Base-by-base conservation (phyloP, 139 green algal species). In the Haematococcus lacustris region DNA sequence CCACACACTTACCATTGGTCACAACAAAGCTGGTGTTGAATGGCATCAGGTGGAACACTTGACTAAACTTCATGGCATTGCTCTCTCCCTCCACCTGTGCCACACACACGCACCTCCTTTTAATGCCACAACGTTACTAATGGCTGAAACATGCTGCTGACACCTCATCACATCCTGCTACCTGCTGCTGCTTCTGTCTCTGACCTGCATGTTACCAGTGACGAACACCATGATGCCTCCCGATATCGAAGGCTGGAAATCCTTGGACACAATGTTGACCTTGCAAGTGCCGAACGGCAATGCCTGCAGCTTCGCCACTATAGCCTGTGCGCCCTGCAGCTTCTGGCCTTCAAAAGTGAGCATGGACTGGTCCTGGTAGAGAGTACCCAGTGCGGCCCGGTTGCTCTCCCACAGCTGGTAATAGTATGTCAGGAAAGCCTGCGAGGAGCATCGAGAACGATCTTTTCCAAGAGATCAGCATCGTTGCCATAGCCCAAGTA, bases 321-420 rank as follows among this genome's bases (percentile, higher is more conserved):
- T 94, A 4, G 70, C 66, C 63, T 90, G 78, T 0, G 79, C 66
- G 9, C 91, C 91, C 65, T 87, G 73, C 43, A 91, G 87, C 76
- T 96, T 90, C 64, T 90, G 71, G 6, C 89, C 88, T 76, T 97
- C 89, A 66, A 95, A 97, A 1, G 89, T 95, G 32, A 98, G 81
- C 70, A 96, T 85, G 30, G 84, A 88, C 7, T 62, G 60, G 60
- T 94, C 89, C 76, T 93, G 88, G 67, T 98, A 98, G 34, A 98
- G 83, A 25, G 68, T 78, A 0, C 66, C 82, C 28, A 98, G 80
- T 0, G 67, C 82, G 1, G 72, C 57, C 0, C 94, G 73, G 68
- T 97, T 93, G 51, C 63, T 88, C 60, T 96, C 91, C 72, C 98
- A 98, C 1, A 93, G 91, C 35, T 84, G 78, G 71, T 98, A 98